phyloP scores from a whole-genome alignment of 805 yeast species.

The Jamesozyma hellenica region DNA sequence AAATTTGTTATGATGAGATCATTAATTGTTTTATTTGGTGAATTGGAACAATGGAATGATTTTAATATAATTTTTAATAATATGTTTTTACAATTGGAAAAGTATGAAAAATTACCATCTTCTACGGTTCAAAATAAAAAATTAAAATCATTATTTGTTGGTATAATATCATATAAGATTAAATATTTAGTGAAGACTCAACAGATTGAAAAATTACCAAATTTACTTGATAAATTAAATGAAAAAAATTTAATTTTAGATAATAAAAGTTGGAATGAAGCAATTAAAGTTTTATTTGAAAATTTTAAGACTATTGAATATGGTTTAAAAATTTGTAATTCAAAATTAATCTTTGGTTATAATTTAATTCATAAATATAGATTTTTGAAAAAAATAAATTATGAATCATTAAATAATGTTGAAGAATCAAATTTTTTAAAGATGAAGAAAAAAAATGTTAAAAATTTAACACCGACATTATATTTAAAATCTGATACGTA shows the following conservation, averaged over 20 bases:
- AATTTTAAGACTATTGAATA: conserved; percentile 22
- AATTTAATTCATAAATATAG: conserved; percentile 24
- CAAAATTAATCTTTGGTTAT: conserved; percentile 31
- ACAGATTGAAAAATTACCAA: conserved; percentile 14
- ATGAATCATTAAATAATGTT: conserved; percentile 7
- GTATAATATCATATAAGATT: conserved; percentile 19
- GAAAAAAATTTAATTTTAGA: conserved; percentile 23
- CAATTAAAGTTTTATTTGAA: conserved; percentile 20
- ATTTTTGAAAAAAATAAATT: conserved; percentile 10
- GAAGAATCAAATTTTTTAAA: conserved; percentile 15
- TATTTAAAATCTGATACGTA: conserved; percentile 21
- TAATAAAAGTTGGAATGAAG: conserved; percentile 27
- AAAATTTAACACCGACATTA: conserved; percentile 20
- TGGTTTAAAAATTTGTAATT: conserved; percentile 26
- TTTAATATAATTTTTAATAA: conserved; percentile 18
- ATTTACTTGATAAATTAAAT: conserved; percentile 13
- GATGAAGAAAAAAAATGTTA: conserved; percentile 12
- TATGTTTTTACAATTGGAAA: conserved; percentile 12
- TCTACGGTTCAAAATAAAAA: conserved; percentile 16
- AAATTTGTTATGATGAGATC: conserved; percentile 27
- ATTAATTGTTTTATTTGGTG: conserved; percentile 23
- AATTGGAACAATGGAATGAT: conserved; percentile 28
- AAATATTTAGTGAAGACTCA: conserved; percentile 12
- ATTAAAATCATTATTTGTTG: conserved; percentile 12
- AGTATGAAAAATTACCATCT: conserved; percentile 14